These are phyloP conservation scores for Acacia pycnantha DNA, from an alignment of 331 rosid species.

Conservation along the genomic window DNA sequence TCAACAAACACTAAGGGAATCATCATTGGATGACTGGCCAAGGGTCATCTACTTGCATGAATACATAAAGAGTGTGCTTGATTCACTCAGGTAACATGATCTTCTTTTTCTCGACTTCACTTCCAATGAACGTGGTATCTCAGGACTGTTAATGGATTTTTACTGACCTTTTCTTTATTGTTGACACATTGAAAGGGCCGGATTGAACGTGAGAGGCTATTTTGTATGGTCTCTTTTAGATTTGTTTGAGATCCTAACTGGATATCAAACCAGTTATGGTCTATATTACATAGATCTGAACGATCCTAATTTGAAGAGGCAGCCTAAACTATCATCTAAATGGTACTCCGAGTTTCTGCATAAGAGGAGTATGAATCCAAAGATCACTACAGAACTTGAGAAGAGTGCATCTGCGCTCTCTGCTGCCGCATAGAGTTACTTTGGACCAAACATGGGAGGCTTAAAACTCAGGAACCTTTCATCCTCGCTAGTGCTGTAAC, in stretches of 20 bases:
- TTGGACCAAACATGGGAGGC: too few species aligned
- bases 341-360: constrained; percentile 51
- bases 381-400: not conserved
- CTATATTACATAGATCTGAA: constrained; percentile 37
- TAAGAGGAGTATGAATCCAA: not conserved
- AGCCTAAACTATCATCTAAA: constrained; percentile 49
- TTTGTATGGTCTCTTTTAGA: constrained; percentile 54
- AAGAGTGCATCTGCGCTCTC: not conserved
- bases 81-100: constrained; percentile 30
- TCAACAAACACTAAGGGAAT: constrained; percentile 34
- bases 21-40: constrained; percentile 21
- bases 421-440: not conserved
- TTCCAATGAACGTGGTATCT: not conserved
- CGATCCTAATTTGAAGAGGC: constrained; percentile 45
- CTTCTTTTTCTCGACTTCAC: not conserved
- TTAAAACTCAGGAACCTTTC: not conserved
- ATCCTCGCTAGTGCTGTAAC: not conserved
- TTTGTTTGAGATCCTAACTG: constrained; percentile 35
- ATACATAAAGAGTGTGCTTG: constrained; percentile 11
- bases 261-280: constrained; percentile 35
- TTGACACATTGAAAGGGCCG: constrained; percentile 36
- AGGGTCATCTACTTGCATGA: not conserved
- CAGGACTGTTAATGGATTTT: not conserved
- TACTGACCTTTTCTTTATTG: not conserved
- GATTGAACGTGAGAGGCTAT: constrained; percentile 48